Conservation (phyloP, 768 basidiomycete species). For the Termitomyces sp. region DNA sequence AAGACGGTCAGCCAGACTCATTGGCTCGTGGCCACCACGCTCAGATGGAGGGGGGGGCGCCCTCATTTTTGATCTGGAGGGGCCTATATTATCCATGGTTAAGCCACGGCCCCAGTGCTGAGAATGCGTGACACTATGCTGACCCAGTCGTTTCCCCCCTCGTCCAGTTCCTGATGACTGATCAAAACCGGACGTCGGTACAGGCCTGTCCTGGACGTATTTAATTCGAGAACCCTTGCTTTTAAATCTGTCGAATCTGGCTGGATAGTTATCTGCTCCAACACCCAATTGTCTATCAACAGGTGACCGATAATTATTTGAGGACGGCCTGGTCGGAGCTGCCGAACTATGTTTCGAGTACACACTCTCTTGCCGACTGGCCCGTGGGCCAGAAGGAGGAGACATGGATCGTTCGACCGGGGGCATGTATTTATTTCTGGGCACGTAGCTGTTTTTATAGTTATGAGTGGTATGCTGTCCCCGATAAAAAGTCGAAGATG, state of each 20-base stretch:
- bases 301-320: neutral
- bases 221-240: neutral
- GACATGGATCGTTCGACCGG: neutral
- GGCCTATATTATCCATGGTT: neutral
- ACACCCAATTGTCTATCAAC: neutral
- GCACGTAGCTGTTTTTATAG: neutral
- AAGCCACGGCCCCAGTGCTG: neutral
- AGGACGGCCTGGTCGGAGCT: neutral
- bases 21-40: neutral
- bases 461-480: neutral
- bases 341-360: neutral
- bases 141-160: neutral
- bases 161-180: neutral
- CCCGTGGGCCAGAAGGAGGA: conserved; percentile 4
- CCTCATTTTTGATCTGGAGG: neutral
- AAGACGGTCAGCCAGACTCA: conserved; percentile 3
- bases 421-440: neutral
- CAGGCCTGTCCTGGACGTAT: neutral
- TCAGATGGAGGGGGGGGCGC: neutral
- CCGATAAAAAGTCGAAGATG: neutral
- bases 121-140: neutral
- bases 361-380: neutral
- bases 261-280: neutral
- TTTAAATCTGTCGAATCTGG: neutral
- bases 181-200: neutral